Evolutionary conservation across 768 basidiomycete species (phyloP).

Genomic region (Roridomyces roridus): DNA sequence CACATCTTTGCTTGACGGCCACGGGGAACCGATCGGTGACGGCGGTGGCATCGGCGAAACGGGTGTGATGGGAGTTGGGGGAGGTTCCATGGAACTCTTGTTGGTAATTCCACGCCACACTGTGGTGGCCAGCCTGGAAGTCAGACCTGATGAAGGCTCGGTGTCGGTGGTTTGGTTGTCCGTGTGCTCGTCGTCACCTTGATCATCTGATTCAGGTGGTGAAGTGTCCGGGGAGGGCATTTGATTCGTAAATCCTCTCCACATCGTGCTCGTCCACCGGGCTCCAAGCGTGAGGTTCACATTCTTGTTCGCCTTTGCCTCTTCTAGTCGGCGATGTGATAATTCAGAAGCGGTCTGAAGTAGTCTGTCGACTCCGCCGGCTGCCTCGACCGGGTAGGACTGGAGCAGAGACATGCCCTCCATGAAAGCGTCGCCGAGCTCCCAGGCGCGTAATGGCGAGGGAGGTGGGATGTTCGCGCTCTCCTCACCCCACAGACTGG

Average conservation of each 20-base stretch:
- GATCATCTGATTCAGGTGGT: conserved; percentile 40
- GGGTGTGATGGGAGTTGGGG: conserved; percentile 47
- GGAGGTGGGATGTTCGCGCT: conserved; percentile 40
- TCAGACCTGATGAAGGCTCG: conserved; percentile 41
- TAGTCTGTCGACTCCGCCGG: conserved; percentile 74
- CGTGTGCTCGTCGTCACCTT: conserved; percentile 35
- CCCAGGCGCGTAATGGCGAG: conserved; percentile 53
- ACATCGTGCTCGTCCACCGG: conserved; percentile 63
- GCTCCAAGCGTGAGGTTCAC: conserved; percentile 55
- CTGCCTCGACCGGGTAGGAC: conserved; percentile 64
- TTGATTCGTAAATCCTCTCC: conserved; percentile 72
- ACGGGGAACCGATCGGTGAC: conserved; percentile 32
- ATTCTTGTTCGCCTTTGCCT: conserved; percentile 36
- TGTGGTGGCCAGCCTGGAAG: conserved; percentile 62
- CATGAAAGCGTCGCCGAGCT: conserved; percentile 67
- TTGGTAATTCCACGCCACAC: conserved; percentile 83
- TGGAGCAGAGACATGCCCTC: conserved; percentile 71
- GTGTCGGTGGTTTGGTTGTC: conserved; percentile 39
- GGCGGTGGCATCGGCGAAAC: conserved; percentile 39
- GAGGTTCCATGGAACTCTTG: conserved; percentile 72
- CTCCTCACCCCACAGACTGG: conserved; percentile 63
- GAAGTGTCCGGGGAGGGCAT: conserved; percentile 43
- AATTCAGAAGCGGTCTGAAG: conserved; percentile 73
- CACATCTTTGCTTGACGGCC: conserved; percentile 24
- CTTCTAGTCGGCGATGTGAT: conserved; percentile 53